Percentiles rank a stretch among this genome's conserved stretches.
phyloP scores from a whole-genome alignment of 164 flowering plant species.

The Chimonanthus salicifolius region DNA sequence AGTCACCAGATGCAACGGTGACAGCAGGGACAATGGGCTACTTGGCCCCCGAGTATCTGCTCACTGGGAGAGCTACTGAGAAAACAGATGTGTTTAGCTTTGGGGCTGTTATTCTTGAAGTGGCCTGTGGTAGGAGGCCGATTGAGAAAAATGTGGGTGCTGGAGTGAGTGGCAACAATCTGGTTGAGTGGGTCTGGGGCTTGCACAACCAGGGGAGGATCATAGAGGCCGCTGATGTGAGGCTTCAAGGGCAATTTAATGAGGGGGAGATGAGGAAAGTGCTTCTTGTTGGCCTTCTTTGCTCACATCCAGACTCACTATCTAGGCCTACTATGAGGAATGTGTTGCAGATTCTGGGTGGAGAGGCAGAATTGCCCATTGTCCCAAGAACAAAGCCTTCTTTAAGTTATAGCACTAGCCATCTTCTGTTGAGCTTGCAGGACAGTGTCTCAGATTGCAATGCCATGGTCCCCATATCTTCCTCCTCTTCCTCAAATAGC shows the following conservation, averaged over 20 bases:
- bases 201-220: conserved; percentile 59
- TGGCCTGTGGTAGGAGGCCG: conserved; percentile 76
- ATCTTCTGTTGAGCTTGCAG: conserved; percentile 60
- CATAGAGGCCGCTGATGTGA: conserved; percentile 50
- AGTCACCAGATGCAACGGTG: conserved; percentile 76
- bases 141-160: conserved; percentile 46
- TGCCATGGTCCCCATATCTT: conserved; percentile 40
- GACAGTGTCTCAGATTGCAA: conserved; percentile 79
- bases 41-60: conserved; percentile 81
- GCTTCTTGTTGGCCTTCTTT: conserved; percentile 62
- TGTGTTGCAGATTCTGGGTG: conserved; percentile 76
- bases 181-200: conserved; percentile 95
- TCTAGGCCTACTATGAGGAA: conserved; percentile 76
- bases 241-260: conserved; percentile 46
- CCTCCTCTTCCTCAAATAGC: conserved; percentile 49
- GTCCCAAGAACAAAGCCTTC: conserved; percentile 65
- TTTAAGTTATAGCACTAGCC: conserved; percentile 58
- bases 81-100: conserved; percentile 90
- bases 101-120: conserved; percentile 86
- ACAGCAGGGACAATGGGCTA: conserved; percentile 99
- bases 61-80: conserved; percentile 77
- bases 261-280: conserved; percentile 66
- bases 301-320: conserved; percentile 75
- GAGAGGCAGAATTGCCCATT: conserved; percentile 63
- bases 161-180: conserved; percentile 29